Base-by-base conservation (phyloP, 2,329 filamentous ascomycete genomes). In the Rhytidhysteron rufulum region DNA sequence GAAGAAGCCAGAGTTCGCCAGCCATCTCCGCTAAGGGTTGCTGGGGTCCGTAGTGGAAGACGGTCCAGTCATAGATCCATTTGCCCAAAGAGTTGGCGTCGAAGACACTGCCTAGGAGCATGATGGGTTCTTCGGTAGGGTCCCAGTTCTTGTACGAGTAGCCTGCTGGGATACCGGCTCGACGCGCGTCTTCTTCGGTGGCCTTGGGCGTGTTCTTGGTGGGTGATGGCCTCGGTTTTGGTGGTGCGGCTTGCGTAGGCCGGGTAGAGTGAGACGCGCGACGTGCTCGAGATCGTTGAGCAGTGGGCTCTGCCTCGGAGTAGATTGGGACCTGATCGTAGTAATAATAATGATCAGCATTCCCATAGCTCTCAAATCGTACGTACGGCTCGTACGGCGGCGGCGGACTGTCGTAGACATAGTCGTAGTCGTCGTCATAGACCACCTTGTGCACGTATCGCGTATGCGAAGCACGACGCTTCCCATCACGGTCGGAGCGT, bases 21-120 rank as follows among this genome's bases (percentile, higher is more conserved):
- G 93, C 90, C 67, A 95, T 83, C 51, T 96, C 89, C 39, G 89
- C 81, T 59, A 96, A 87, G 37, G 89, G 87, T 9, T 86, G 88
- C 30, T 80, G 79, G 11, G 88, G 80, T 27, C 88, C 88, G 53
- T 94, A 83, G 63, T 85, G 83, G 72, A 88, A 95, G 49, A 96
- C 88, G 15, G 93, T 96, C 93, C 93, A 98, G 75, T 97, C 93
- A 69, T 95, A 98, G 60, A 98, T 94, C 93, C 93, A 98, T 71
- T 96, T 96, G 59, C 93, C 93, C 21, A 98, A 78, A 19, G 88
- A 95, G 77, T 97, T 96, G 60, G 91, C 88, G 62, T 97, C 93
- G 60, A 97, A 97, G 41, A 97, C 93, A 61, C 88, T 95, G 37
- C 93, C 93, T 17, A 97, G 78, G 19, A 98, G 79, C 62, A 96